Percentiles rank a stretch among this genome's conserved stretches.
Evolutionary conservation across 805 yeast genomes (phyloP).

Genomic region (Maudiozyma saulgeensis): DNA sequence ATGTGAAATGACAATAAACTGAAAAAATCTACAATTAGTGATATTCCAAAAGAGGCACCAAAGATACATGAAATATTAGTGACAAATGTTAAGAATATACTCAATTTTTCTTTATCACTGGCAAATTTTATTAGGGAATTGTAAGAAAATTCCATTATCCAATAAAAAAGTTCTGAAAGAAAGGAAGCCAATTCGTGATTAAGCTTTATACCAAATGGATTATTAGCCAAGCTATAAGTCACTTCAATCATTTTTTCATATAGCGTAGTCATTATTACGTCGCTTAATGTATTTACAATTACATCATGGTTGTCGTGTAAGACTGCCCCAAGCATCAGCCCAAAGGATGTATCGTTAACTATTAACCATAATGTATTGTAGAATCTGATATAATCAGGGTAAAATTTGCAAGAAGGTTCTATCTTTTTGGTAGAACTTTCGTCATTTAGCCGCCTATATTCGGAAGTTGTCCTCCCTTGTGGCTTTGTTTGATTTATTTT

Average conservation of each 20-base stretch:
- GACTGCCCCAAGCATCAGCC: constrained; percentile 47
- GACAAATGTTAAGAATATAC: constrained; percentile 25
- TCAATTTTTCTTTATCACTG: constrained; percentile 18
- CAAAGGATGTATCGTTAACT: constrained; percentile 70
- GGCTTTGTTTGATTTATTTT: constrained; percentile 32
- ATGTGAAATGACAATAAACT: constrained; percentile 61
- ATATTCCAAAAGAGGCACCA: constrained; percentile 65
- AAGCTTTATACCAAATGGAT: constrained; percentile 90
- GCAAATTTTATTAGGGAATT: constrained; percentile 16
- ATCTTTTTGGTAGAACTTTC: constrained; percentile 8
- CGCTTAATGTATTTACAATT: constrained; percentile 31
- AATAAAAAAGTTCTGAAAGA: constrained; percentile 74
- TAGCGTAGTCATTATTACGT: constrained; percentile 11
- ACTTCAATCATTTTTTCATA: constrained; percentile 38
- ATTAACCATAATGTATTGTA: constrained; percentile 87
- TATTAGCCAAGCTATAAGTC: constrained; percentile 68
- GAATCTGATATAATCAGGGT: constrained; percentile 61
- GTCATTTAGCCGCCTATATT: constrained; percentile 9
- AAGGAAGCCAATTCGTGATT: constrained; percentile 79
- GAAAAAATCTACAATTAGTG: constrained; percentile 55
- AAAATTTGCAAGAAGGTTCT: constrained; percentile 35
- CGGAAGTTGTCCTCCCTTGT: constrained; percentile 8
- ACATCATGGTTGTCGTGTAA: constrained; percentile 32
- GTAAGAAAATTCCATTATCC: constrained; percentile 73
- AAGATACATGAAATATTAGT: constrained; percentile 36